Evolutionary conservation across 805 yeast genomes (phyloP).

Genomic region (Nakazawaea siamensis): DNA sequence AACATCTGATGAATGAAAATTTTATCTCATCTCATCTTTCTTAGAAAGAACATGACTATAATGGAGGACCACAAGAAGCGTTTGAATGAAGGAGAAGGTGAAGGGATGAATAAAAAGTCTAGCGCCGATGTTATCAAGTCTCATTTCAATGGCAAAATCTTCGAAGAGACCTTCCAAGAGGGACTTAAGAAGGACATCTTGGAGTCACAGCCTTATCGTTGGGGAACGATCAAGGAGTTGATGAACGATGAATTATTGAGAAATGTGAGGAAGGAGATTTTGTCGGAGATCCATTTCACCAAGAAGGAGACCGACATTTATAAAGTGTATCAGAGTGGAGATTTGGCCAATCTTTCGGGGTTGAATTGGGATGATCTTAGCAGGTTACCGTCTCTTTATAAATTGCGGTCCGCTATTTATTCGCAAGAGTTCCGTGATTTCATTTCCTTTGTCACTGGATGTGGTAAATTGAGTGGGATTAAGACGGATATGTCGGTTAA

Average conservation of each 20-base stretch:
- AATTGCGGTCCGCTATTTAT: slow-evolving; percentile 80
- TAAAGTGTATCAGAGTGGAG: slow-evolving; percentile 85
- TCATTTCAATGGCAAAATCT: slow-evolving; percentile 40
- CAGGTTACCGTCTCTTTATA: slow-evolving; percentile 65
- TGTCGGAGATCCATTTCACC: slow-evolving; percentile 79
- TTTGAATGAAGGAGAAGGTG: background rate
- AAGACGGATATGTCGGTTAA: slow-evolving; percentile 92
- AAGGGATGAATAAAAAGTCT: background rate
- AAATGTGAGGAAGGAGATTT: slow-evolving; percentile 77
- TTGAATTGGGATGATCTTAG: slow-evolving; percentile 67
- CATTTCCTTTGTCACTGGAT: slow-evolving; percentile 67
- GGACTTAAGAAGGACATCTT: slow-evolving; percentile 34
- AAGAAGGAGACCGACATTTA: slow-evolving; percentile 96
- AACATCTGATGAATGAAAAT: background rate
- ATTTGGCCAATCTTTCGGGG: slow-evolving; percentile 86
- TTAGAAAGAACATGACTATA: too few relatives aligned
- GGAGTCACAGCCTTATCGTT: slow-evolving; percentile 69
- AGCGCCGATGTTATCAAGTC: slow-evolving; percentile 17
- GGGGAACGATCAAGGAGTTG: slow-evolving; percentile 77
- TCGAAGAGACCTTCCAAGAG: slow-evolving; percentile 29
- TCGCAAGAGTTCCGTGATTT: slow-evolving; percentile 78
- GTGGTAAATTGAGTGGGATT: slow-evolving; percentile 84
- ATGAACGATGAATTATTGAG: slow-evolving; percentile 72
- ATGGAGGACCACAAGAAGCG: too few relatives aligned
- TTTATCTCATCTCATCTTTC: background rate